A percentile compares a stretch with the other conserved stretches of the same genome.
These are phyloP conservation scores for Sugiyamaella mastotermitis DNA, from an alignment of 805 yeast species.

Conservation along the genomic window DNA sequence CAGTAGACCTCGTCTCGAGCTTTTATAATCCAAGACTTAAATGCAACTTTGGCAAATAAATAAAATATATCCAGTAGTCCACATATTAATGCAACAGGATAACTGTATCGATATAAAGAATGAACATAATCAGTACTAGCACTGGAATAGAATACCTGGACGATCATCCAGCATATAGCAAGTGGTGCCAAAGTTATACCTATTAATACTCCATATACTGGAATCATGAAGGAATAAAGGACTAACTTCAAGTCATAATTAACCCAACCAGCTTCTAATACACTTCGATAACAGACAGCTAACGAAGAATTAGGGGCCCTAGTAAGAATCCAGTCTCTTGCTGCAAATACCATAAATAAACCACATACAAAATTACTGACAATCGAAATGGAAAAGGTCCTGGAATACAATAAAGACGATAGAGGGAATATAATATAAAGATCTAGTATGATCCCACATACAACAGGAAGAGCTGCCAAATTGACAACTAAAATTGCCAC, in stretches of 20 bases:
- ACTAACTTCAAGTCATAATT: neutral
- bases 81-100: slow-evolving; percentile 13
- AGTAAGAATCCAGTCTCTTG: slow-evolving; percentile 7
- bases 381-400: no score
- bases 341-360: slow-evolving; percentile 14
- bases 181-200: no score
- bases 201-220: no score
- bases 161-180: no score
- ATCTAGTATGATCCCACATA: slow-evolving; percentile 16
- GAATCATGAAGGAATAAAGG: no score
- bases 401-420: no score
- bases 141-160: no score
- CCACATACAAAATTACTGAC: slow-evolving; percentile 14
- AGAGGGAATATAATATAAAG: slow-evolving; percentile 12
- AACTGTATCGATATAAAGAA: no score
- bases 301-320: slow-evolving; percentile 11
- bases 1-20: slow-evolving; percentile 30
- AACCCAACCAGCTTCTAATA: slow-evolving; percentile 14
- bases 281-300: slow-evolving; percentile 12
- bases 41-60: slow-evolving; percentile 3
- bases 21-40: slow-evolving; percentile 11
- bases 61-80: slow-evolving; percentile 2
- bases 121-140: no score
- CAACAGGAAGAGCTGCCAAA: slow-evolving; percentile 11
- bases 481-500: no score